phyloP scores from a whole-genome alignment of 2,329 filamentous ascomycete species.

The Ophiostoma pallidulum region DNA sequence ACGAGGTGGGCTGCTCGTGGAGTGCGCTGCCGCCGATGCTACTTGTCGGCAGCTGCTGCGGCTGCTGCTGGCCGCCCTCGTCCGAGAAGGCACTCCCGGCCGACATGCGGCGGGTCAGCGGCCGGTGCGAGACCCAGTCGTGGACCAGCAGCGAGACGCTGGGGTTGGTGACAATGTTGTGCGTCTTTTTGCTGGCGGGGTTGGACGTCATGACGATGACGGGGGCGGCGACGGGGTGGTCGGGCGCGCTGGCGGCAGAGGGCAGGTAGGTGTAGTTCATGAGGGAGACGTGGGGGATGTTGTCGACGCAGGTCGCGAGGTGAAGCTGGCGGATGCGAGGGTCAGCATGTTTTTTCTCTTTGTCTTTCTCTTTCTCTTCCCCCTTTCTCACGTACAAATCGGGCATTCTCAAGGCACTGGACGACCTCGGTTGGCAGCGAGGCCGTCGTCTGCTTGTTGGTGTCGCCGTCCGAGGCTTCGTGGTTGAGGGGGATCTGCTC shows the following conservation, averaged over 20 bases:
- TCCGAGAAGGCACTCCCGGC: conserved; percentile 51
- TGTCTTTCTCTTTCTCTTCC: not conserved
- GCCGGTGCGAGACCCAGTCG: conserved; percentile 90
- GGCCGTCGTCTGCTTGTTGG: conserved; percentile 58
- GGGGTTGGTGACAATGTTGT: conserved; percentile 74
- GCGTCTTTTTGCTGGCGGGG: conserved; percentile 65
- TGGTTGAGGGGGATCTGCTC: conserved; percentile 64
- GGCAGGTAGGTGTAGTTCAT: conserved; percentile 99
- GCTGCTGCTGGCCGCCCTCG: conserved; percentile 5
- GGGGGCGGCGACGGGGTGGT: conserved; percentile 29
- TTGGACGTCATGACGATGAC: conserved; percentile 94
- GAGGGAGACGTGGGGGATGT: conserved; percentile 82
- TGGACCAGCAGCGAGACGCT: conserved; percentile 91
- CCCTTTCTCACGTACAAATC: conserved; percentile 59
- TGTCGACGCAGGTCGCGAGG: conserved; percentile 78
- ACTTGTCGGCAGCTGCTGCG: not conserved
- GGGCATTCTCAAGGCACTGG: conserved; percentile 84
- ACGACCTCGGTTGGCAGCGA: conserved; percentile 76
- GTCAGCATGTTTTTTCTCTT: not conserved
- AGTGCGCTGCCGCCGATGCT: conserved; percentile 25
- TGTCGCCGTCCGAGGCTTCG: conserved; percentile 64
- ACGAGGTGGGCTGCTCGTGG: conserved; percentile 54
- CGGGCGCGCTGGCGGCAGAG: conserved; percentile 52
- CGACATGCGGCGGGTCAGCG: conserved; percentile 57
- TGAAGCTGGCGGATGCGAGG: conserved; percentile 60